Conservation (phyloP, 2,329 filamentous ascomycete genomes). For the Verticillium isaacii region DNA sequence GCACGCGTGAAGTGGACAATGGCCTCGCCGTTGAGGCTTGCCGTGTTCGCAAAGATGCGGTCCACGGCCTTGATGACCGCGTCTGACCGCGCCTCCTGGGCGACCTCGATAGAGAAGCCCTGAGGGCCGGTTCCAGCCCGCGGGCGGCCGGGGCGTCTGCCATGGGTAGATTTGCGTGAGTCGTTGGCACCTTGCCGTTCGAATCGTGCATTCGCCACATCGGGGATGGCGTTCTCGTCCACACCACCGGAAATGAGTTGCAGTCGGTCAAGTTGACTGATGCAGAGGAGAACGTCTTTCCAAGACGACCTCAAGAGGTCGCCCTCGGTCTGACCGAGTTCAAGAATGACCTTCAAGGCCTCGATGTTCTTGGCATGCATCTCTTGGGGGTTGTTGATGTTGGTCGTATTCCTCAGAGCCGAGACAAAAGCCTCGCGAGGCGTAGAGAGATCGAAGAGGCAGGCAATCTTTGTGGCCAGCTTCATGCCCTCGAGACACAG, state of each 20-base stretch:
- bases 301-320: conserved; percentile 86
- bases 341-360: conserved; percentile 84
- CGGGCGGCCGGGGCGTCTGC: conserved; percentile 32
- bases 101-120: conserved; percentile 71
- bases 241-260: conserved; percentile 94
- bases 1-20: conserved; percentile 94
- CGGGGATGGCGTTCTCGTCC: conserved; percentile 86
- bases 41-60: conserved; percentile 94
- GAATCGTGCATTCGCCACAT: conserved; percentile 80
- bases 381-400: conserved; percentile 90
- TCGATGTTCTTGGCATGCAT: conserved; percentile 97
- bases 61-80: conserved; percentile 92
- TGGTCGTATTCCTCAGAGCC: conserved; percentile 87
- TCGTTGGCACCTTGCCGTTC: conserved; percentile 49
- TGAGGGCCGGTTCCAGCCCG: conserved; percentile 56
- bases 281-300: conserved; percentile 91
- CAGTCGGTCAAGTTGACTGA: conserved; percentile 91
- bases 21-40: conserved; percentile 85
- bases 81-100: conserved; percentile 85
- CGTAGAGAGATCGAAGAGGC: conserved; percentile 89
- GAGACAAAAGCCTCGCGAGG: conserved; percentile 92
- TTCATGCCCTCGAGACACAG: conserved; percentile 95
- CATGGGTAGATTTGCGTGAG: conserved; percentile 57
- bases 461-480: conserved; percentile 87
- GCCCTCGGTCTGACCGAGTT: conserved; percentile 88